Percentiles rank a stretch among this genome's conserved stretches.
These are phyloP conservation scores for Magnolia officinalis DNA, from an alignment of 164 flowering plant genomes.

Conservation along the genomic window DNA sequence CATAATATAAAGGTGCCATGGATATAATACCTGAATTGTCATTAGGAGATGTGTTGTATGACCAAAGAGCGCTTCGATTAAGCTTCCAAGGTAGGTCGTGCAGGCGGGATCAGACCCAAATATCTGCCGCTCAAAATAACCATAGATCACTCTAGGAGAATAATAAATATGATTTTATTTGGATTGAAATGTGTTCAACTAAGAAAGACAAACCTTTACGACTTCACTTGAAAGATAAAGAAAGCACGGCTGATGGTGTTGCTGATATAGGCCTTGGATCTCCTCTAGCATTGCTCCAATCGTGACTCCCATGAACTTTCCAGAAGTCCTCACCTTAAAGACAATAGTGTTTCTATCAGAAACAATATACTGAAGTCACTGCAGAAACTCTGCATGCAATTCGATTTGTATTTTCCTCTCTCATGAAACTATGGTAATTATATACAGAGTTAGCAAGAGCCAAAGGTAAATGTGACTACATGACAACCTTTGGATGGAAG, in stretches of 20 bases:
- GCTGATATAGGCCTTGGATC: conserved; percentile 78
- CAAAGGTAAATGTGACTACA: not conserved
- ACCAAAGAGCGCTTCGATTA: conserved; percentile 82
- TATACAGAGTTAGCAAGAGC: not conserved
- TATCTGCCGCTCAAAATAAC: conserved; percentile 47
- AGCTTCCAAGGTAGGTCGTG: conserved; percentile 63
- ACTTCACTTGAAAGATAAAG: conserved; percentile 99
- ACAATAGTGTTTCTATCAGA: conserved; percentile 18
- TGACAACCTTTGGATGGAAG: too few species aligned
- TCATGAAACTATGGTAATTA: not conserved
- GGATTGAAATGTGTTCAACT: not conserved
- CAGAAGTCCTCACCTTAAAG: conserved; percentile 82
- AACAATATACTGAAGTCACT: not conserved
- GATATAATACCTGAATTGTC: conserved; percentile 54
- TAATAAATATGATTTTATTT: not conserved
- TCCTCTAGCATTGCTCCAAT: conserved; percentile 93
- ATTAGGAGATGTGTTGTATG: conserved; percentile 78
- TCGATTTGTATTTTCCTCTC: not conserved
- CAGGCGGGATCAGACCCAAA: conserved; percentile 98
- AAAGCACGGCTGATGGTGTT: conserved; percentile 95
- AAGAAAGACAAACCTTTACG: conserved; percentile 60
- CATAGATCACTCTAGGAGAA: conserved; percentile 2
- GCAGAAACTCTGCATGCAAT: not conserved
- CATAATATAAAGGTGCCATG: not conserved
- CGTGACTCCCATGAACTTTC: conserved; percentile 83